Base-by-base conservation (phyloP, 805 yeast genomes). In the Zygotorulaspora danielsina region DNA sequence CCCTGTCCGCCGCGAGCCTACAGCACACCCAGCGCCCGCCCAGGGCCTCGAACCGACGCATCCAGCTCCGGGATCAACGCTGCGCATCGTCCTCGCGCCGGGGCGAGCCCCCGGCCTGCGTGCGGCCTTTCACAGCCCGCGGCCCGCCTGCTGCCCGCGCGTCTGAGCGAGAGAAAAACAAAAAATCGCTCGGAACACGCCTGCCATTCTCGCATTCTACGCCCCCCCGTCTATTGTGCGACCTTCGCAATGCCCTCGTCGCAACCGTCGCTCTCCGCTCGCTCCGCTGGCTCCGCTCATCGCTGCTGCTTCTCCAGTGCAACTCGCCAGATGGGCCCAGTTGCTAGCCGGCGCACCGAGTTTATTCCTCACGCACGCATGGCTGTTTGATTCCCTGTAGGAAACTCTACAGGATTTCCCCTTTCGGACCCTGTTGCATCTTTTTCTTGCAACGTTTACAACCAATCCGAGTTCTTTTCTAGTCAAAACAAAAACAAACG, bases 381-480 rank as follows among this genome's bases (percentile, higher is more conserved):
- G 31, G 31, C 31, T 27, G 12, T 27, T 27, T 5, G 9, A n/a
- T 18, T 24, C 12, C 12, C 12, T 4, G 11, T 5, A n/a, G 18
- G 29, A 12, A 10, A 15, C 15, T 15, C 31, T 27, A 15, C 31
- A 10, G 18, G 11, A 27, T 27, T 27, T 27, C 31, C 31, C 31
- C 18, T 27, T 27, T 27, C 17, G 31, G 31, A 27, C 31, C 31
- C 31, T 27, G 12, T 15, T 15, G 31, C 31, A 27, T 27, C 10
- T 15, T 27, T 27, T 27, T 24, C 15, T 21, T 21, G 24, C 24
- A 21, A 12, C 27, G 12, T n/a, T 15, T 9, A 5, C 6, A n/a
- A 27, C 18, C 31, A 27, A 27, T 27, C 31, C 31, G 31, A 27
- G 31, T 27, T n/a, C 31, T 27, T 27, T 27, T 27, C 31, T n/a